These are phyloP conservation scores for Neopestalotiopsis clavispora DNA, from an alignment of 2,329 filamentous ascomycete genomes.

Conservation along the genomic window DNA sequence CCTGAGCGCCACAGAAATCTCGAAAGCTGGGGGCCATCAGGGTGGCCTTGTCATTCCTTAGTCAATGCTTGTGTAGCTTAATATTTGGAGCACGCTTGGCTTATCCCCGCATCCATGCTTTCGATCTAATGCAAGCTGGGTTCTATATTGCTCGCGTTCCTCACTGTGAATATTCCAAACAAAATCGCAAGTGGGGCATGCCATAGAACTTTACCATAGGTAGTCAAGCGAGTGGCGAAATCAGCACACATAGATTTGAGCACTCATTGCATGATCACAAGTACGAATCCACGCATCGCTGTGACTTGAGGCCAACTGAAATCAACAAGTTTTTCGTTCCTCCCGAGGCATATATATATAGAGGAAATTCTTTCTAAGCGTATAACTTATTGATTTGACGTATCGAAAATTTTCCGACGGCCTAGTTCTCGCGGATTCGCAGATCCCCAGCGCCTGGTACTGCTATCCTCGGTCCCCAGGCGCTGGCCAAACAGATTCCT, in stretches of 20 bases:
- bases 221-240: not conserved
- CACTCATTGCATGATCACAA: too few species aligned
- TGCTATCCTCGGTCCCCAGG: not conserved
- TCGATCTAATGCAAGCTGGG: not conserved
- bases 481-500: not conserved
- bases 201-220: not conserved
- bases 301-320: too few species aligned
- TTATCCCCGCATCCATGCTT: not conserved
- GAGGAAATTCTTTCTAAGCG: too few species aligned
- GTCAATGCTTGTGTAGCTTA: not conserved
- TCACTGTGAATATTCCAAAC: not conserved
- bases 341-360: too few species aligned
- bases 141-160: not conserved
- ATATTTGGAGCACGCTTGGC: not conserved
- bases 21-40: not conserved
- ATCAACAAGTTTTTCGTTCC: too few species aligned
- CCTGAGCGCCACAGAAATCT: not conserved
- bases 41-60: not conserved
- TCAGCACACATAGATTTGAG: too few species aligned
- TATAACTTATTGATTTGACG: not conserved
- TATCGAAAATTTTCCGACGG: not conserved
- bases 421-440: not conserved
- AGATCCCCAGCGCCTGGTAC: not conserved
- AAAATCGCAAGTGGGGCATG: not conserved
- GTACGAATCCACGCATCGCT: too few species aligned